Conservation (phyloP, 1,139 yeast species). For the Pichia sp. region DNA sequence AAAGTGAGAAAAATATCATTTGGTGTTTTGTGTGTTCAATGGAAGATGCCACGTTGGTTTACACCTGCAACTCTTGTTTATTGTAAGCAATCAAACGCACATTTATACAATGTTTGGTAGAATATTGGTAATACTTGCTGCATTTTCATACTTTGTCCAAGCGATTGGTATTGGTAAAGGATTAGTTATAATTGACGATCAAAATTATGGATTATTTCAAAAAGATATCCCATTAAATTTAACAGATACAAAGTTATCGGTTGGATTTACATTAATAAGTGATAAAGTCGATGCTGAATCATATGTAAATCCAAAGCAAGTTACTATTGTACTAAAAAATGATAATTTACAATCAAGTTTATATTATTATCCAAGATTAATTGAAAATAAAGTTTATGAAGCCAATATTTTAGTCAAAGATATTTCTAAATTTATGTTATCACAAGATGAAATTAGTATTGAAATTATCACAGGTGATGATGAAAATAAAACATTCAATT, state of each 20-base stretch:
- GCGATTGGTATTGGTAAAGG: constrained; percentile 17
- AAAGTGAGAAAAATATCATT: not conserved
- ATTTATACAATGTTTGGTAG: not conserved
- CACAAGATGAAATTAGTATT: constrained; percentile 18
- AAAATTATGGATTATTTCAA: constrained; percentile 8
- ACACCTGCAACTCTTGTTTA: not conserved
- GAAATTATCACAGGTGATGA: constrained; percentile 26
- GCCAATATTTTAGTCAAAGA: constrained; percentile 13
- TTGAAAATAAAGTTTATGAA: constrained; percentile 16
- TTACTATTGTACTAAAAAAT: constrained; percentile 19
- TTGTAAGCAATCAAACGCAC: not conserved
- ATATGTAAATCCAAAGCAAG: constrained; percentile 19
- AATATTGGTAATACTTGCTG: not conserved
- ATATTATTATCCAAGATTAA: constrained; percentile 21
- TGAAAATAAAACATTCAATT: constrained; percentile 14
- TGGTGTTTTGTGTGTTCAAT: not conserved
- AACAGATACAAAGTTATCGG: constrained; percentile 15
- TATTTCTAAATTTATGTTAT: constrained; percentile 22
- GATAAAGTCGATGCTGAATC: not conserved
- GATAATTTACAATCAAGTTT: constrained; percentile 11
- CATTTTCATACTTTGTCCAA: not conserved
- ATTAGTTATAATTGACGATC: constrained; percentile 15
- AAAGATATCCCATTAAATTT: constrained; percentile 14
- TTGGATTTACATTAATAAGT: constrained; percentile 16
- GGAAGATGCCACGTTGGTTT: not conserved